Evolutionary conservation across 1,284 basidiomycete species (phyloP).

Genomic region (Lignosus rhinocerotis): DNA sequence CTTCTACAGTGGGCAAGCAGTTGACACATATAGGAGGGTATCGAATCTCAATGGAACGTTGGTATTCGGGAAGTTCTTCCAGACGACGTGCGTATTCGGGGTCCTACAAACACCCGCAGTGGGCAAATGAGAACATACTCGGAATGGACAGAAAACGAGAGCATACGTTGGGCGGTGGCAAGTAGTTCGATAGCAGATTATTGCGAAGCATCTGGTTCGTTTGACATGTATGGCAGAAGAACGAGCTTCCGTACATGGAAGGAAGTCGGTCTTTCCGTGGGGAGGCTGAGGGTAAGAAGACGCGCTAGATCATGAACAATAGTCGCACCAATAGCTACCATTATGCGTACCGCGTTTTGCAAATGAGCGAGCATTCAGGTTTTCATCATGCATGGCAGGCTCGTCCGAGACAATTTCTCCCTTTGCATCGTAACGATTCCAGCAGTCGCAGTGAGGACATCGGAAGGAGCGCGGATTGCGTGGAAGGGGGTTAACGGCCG

Average conservation of each 20-base stretch:
- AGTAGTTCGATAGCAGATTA: conserved; percentile 85
- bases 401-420: conserved; percentile 82
- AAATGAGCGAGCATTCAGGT: conserved; percentile 71
- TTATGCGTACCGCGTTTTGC: conserved; percentile 64
- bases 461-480: conserved; percentile 56
- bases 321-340: neutral
- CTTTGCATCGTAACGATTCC: conserved; percentile 67
- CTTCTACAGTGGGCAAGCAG: conserved; percentile 79
- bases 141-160: neutral
- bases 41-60: conserved; percentile 70
- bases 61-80: conserved; percentile 68
- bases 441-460: conserved; percentile 67
- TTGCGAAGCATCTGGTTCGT: conserved; percentile 89
- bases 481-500: conserved; percentile 41
- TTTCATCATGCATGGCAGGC: conserved; percentile 84
- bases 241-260: conserved; percentile 52
- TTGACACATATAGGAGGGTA: conserved; percentile 83
- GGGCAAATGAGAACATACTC: neutral
- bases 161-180: conserved; percentile 67
- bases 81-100: conserved; percentile 67
- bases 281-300: conserved; percentile 46
- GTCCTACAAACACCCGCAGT: conserved; percentile 45
- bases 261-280: conserved; percentile 68
- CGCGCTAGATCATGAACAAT: conserved; percentile 5
- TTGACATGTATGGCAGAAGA: conserved; percentile 85